Base-by-base conservation (phyloP, 768 basidiomycete genomes). In the Suillus cothurnatus region DNA sequence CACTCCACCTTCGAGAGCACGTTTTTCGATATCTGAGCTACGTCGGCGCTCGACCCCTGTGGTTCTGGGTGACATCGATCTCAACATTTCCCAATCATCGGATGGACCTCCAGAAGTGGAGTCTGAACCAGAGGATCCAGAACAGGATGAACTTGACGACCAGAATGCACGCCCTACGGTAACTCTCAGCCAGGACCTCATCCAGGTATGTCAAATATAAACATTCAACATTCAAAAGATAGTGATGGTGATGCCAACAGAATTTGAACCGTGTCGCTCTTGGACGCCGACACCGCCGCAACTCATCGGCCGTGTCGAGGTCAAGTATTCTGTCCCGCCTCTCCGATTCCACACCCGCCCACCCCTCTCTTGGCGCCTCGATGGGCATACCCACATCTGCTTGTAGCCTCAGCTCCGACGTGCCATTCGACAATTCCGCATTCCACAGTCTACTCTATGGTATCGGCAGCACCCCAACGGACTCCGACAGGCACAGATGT, bases 141-240 rank as follows among this genome's bases (percentile, higher is more conserved):
- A 66, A 21, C 53, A 49, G 1, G 72, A 69, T 43, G 31, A 11
- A 34, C n/a, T 9, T 39, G 43, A 64, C 19, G 59, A 26, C 43
- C 31, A 8, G 69, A 31, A 41, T 8, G 47, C 64, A 11, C 28
- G 9, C 12, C 64, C 68, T 21, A 73, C 50, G 11, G 57, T 71
- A 31, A 77, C 74, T 5, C 59, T 61, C 19, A 75, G 74, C 43
- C 76, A 74, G 64, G 74, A 74, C 52, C 71, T 77, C 26, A 63
- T 53, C 58, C 76, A 75, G 76, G 76, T 77, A 65, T 7, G 69
- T 62, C 23, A 15, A 4, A 4, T 61, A 47, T 21, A 63, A 15
- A 23, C 47, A 21, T 21, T 21, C 43, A 14, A 23, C 14, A 50
- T 19, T 47, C 41, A 11, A 32, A 55, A 55, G 53, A 34, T 34